Base-by-base conservation (phyloP, 2,329 filamentous ascomycete species). In the Remersonia thermophila region DNA sequence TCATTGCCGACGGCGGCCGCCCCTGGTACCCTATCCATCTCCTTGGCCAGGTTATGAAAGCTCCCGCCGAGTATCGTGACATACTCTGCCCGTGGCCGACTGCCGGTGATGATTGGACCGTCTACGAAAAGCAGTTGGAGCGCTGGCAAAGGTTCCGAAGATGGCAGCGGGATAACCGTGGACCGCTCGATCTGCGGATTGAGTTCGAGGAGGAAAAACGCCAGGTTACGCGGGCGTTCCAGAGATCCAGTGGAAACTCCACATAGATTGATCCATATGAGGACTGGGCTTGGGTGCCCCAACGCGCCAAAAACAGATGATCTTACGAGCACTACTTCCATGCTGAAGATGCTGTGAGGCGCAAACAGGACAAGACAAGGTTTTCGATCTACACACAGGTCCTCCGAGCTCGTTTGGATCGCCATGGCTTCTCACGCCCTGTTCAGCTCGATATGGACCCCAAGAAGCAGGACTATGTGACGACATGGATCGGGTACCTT, bases 401-500 rank as follows among this genome's bases (percentile, higher is more conserved):
- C 10, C 18, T 32, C 16, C 10, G 8, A 32, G 6, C 30, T 32
- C 30, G 30, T 4, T 11, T 32, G 30, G 11, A n/a, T 2, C 30
- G 30, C 30, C 30, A 32, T 8, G 30, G 17, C 7, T 32, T 23
- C 17, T 16, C 11, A 12, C 30, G 17, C 10, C 4, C 30, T 10
- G 11, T 28, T 14, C 8, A 27, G 11, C 15, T 34, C 3, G 25
- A 34, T 27, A 14, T n/a, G 14, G 15, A 28, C 15, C 25, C 15
- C 15, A 18, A 15, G 14, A 10, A n/a, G 7, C 32, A 34, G 11
- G 16, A 20, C 15, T 7, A 16, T 14, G 4, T 34, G 12, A 20
- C 32, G 32, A 34, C 32, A 14, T 34, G 26, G 32, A 34, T 28
- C 11, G 25, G 28, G 26, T 34, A 34, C 13, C 26, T 34, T 6